Conservation (phyloP, 2,329 filamentous ascomycete species). For the Epichloe brachyelytri region DNA sequence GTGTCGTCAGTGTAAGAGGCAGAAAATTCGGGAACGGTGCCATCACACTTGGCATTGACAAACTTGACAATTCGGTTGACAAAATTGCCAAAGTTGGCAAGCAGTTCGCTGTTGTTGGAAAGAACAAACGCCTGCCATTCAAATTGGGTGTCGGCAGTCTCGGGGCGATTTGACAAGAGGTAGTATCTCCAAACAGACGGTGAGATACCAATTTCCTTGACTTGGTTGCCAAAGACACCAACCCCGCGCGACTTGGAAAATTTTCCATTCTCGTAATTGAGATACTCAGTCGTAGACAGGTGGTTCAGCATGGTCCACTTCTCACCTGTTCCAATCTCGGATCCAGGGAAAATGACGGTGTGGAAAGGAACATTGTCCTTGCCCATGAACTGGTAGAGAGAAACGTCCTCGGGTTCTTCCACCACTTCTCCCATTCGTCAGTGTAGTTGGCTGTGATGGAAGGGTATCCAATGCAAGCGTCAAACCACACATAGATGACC, state of each 20-base stretch:
- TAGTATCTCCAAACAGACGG: conserved; percentile 92
- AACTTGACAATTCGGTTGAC: conserved; percentile 66
- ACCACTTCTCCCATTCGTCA: conserved; percentile 83
- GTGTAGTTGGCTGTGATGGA: conserved; percentile 90
- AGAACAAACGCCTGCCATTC: conserved; percentile 76
- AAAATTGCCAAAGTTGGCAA: conserved; percentile 63
- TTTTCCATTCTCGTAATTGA: conserved; percentile 81
- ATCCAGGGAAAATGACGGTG: conserved; percentile 81
- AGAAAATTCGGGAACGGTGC: conserved; percentile 50
- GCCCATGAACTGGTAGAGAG: conserved; percentile 90
- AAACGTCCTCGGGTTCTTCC: conserved; percentile 77
- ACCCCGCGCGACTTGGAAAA: conserved; percentile 86
- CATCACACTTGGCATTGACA: conserved; percentile 61
- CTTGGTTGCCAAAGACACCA: conserved; percentile 84
- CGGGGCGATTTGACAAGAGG: conserved; percentile 71
- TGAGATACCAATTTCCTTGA: conserved; percentile 71
- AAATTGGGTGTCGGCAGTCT: conserved; percentile 79
- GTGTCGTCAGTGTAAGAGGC: conserved; percentile 46
- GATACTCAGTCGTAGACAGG: conserved; percentile 74
- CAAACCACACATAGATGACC: conserved; percentile 90
- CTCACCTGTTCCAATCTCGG: conserved; percentile 70
- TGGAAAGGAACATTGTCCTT: conserved; percentile 57
- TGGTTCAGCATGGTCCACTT: conserved; percentile 85
- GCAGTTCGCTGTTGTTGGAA: conserved; percentile 79
- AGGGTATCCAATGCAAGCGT: conserved; percentile 88